A percentile compares a stretch with the other conserved stretches of the same genome.
Evolutionary conservation across 768 basidiomycete genomes (phyloP).

Genomic region (Holtermannia corniformis): DNA sequence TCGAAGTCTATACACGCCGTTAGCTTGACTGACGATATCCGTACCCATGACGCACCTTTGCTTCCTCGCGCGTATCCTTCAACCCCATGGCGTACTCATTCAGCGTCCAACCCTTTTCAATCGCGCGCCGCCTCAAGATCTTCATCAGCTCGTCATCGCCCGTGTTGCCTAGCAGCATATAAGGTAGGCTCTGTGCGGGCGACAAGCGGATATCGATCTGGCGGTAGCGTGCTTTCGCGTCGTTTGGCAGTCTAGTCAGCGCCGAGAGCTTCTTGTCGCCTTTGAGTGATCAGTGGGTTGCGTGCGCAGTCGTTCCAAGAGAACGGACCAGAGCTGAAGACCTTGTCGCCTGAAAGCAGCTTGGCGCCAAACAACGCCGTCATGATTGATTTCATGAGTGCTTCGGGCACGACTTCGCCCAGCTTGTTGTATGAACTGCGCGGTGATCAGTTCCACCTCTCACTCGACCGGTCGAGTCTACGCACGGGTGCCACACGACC

Average conservation of each 20-base stretch:
- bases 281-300: too few species aligned
- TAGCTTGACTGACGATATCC: too few species aligned
- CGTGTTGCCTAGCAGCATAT: constrained; percentile 37
- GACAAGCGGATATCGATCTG: constrained; percentile 37
- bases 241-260: constrained; percentile 21
- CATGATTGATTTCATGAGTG: constrained; percentile 24
- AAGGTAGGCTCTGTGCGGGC: constrained; percentile 22
- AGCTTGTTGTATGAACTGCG: neutral
- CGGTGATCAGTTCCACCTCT: neutral
- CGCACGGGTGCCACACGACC: constrained; percentile 32
- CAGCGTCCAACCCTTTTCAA: constrained; percentile 23
- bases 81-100: constrained; percentile 40
- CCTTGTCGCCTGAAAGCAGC: constrained; percentile 15
- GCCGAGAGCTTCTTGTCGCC: constrained; percentile 32
- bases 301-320: neutral
- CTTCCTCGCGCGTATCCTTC: constrained; percentile 3
- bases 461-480: neutral
- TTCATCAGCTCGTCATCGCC: constrained; percentile 37
- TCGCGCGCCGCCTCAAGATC: constrained; percentile 23
- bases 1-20: constrained; percentile 1
- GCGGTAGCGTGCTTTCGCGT: constrained; percentile 15
- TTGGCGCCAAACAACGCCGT: constrained; percentile 16
- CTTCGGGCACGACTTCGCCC: constrained; percentile 10
- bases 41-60: constrained; percentile 8
- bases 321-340: constrained; percentile 21